Percentiles rank a stretch among this genome's conserved stretches.
Evolutionary conservation across 305 asterid genomes (phyloP).

Genomic region (Fraxinus latifolia): DNA sequence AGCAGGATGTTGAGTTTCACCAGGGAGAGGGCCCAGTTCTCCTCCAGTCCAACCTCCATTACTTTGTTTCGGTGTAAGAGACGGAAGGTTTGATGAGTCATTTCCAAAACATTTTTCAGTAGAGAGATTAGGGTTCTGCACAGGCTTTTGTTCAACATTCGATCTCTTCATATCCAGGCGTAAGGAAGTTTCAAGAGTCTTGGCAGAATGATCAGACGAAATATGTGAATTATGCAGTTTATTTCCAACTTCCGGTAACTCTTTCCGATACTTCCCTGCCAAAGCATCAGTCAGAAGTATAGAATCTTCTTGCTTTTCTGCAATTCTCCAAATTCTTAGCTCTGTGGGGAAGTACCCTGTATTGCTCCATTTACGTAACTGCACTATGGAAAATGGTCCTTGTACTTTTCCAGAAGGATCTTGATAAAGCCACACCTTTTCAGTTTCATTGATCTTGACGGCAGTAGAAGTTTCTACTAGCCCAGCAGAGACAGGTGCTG

Average conservation of each 20-base stretch:
- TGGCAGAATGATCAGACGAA: slow-evolving; percentile 32
- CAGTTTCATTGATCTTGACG: slow-evolving; percentile 71
- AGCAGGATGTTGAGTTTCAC: slow-evolving; percentile 40
- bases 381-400: slow-evolving; percentile 92
- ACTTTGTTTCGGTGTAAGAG: slow-evolving; percentile 68
- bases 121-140: slow-evolving; percentile 35
- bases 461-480: slow-evolving; percentile 36
- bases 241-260: slow-evolving; percentile 37
- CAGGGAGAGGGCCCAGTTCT: slow-evolving; percentile 36
- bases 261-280: slow-evolving; percentile 67
- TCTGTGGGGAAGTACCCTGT: slow-evolving; percentile 85
- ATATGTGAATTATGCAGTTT: slow-evolving; percentile 22
- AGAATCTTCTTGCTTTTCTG: slow-evolving; percentile 55
- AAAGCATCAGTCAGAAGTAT: slow-evolving; percentile 68
- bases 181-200: slow-evolving; percentile 30
- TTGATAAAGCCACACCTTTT: slow-evolving; percentile 82
- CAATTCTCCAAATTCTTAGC: slow-evolving; percentile 71
- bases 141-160: slow-evolving; percentile 34
- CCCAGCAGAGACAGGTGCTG: slow-evolving; percentile 40
- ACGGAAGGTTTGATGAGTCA: slow-evolving; percentile 54
- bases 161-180: slow-evolving; percentile 42
- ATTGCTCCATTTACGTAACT: slow-evolving; percentile 93
- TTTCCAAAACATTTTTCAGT: slow-evolving; percentile 44
- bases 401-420: slow-evolving; percentile 97
- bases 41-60: slow-evolving; percentile 38